Evolutionary conservation across 2,329 filamentous ascomycete genomes (phyloP).

Genomic region (Tolypocladium ophioglossoides): DNA sequence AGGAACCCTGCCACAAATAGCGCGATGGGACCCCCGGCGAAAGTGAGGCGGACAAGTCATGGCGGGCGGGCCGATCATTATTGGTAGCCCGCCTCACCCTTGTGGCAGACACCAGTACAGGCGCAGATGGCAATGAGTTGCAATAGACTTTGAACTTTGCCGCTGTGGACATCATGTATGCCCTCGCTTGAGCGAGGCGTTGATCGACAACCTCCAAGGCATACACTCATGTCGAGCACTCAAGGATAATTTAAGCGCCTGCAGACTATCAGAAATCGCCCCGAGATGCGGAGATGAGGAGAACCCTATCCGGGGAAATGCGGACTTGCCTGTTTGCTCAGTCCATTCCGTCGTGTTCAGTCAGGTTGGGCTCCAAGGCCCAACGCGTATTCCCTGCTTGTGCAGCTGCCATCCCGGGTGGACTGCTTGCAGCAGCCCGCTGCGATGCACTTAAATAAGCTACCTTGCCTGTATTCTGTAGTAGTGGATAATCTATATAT

Average conservation of each 20-base stretch:
- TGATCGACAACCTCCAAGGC: background rate
- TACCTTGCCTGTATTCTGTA: background rate
- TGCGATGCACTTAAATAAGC: background rate
- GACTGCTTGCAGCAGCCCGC: background rate
- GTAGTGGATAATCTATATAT: background rate
- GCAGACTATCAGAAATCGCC: background rate
- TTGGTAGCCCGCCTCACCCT: background rate
- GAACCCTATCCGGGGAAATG: background rate
- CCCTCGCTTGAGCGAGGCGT: background rate
- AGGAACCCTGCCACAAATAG: background rate
- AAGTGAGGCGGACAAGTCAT: slow-evolving; percentile 3
- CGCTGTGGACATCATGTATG: background rate
- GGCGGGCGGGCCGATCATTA: background rate
- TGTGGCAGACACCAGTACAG: background rate
- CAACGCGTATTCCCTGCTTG: slow-evolving; percentile 1
- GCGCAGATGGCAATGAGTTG: background rate
- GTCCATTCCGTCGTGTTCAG: background rate
- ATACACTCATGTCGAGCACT: too few relatives aligned
- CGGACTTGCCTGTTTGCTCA: background rate
- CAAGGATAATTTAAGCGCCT: background rate
- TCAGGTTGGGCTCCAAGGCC: slow-evolving; percentile 4
- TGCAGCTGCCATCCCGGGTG: background rate
- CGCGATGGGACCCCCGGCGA: background rate
- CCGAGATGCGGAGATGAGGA: background rate
- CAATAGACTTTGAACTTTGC: background rate